Base-by-base conservation (phyloP, 2,329 filamentous ascomycete genomes). In the Nemania abortiva region DNA sequence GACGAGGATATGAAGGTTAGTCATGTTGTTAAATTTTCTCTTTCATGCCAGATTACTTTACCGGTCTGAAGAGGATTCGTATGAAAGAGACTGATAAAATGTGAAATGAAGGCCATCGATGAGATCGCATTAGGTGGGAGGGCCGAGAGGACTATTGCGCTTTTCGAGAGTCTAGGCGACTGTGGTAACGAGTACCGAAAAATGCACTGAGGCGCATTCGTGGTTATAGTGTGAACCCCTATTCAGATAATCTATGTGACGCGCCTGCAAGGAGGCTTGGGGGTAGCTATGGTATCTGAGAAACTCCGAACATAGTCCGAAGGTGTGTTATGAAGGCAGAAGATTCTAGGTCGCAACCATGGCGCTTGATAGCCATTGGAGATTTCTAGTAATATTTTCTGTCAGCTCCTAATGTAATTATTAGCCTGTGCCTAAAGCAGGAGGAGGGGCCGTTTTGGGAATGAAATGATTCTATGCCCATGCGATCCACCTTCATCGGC, bases 151-250 rank as follows among this genome's bases (percentile, higher is more conserved):
- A 64, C 68, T 6, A 0, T 37, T 6, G 68, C 57, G 3, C 58
- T 81, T 4, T 76, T 75, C 52, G 69, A 72, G 7, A 68, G 24
- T 6, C 63, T 80, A 1, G 79, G 79, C 2, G 78, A 80, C 58
- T 80, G 79, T 31, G 79, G 79, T 1, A 75, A 75, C 18, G 78
- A 80, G 66, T 80, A 81, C 63, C 74, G 77, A 1, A 71, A 63
- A 37, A 76, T 77, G 73, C 76, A 72, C 34, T 72, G 53, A 45
- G 11, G n/a, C 15, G 34, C 42, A 60, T 60, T 27, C 2, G 4
- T 47, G 42, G 18, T n/a, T 47, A 47, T 47, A 47, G 15, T 47
- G 42, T 20, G 42, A 3, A n/a, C 7, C 7, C 15, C 42, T 47
- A 15, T n/a, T 5, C 7, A n/a, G 10, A 37, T 29, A 9, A 18